Evolutionary conservation across 2,329 filamentous ascomycete species (phyloP).

Genomic region (Alternaria arborescens): DNA sequence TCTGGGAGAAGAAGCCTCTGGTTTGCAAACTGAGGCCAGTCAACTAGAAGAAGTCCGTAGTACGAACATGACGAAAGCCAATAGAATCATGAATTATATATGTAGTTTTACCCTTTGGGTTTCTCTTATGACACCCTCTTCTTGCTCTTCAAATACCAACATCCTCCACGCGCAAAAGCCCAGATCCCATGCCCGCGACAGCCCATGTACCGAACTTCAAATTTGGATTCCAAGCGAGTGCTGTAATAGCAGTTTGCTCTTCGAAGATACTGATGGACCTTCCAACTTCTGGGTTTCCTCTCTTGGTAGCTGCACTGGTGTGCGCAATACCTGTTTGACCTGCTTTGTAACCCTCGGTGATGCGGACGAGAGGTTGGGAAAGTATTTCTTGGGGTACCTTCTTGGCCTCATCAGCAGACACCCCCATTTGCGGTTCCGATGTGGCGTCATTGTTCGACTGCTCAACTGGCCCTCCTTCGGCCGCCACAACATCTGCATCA

Average conservation of each 20-base stretch:
- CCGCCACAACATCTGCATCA: slow-evolving; percentile 4
- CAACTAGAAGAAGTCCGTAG: neutral
- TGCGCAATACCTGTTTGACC: slow-evolving; percentile 37
- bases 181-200: slow-evolving; percentile 59
- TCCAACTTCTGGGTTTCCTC: slow-evolving; percentile 32
- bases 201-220: slow-evolving; percentile 60
- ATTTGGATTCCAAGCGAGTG: slow-evolving; percentile 62
- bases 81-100: neutral
- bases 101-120: neutral
- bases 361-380: slow-evolving; percentile 42
- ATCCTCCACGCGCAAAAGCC: slow-evolving; percentile 61
- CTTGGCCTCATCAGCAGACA: neutral
- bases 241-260: slow-evolving; percentile 54
- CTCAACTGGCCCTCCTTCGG: slow-evolving; percentile 7
- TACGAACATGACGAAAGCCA: neutral
- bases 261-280: slow-evolving; percentile 56
- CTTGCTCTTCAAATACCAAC: slow-evolving; percentile 38
- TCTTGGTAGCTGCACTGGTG: slow-evolving; percentile 27
- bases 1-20: slow-evolving; percentile 52
- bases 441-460: neutral
- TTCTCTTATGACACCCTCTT: neutral
- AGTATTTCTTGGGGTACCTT: slow-evolving; percentile 24
- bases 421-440: neutral
- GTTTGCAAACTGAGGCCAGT: slow-evolving; percentile 42
- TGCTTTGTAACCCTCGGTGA: slow-evolving; percentile 55